phyloP scores from a whole-genome alignment of 2,329 filamentous ascomycete species.

The Cadophora malorum region DNA sequence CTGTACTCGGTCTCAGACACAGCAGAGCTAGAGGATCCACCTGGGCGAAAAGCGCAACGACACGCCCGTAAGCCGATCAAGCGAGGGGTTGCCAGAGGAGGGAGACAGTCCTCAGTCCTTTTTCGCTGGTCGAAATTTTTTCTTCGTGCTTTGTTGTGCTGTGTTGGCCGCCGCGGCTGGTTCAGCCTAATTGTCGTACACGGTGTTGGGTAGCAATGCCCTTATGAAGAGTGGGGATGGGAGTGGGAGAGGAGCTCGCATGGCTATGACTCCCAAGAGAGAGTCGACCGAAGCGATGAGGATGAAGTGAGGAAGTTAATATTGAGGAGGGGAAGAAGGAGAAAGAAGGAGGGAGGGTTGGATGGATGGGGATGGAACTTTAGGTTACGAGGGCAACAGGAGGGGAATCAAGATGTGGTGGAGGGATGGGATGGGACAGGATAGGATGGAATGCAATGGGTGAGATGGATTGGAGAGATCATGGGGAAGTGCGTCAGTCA shows the following conservation, averaged over 20 bases:
- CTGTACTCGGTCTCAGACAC: conserved; percentile 17
- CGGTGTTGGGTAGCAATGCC: conserved; percentile 42
- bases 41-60: conserved; percentile 15
- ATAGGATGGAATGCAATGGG: neutral
- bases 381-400: neutral
- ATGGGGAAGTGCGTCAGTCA: conserved; percentile 15
- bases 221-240: conserved; percentile 36
- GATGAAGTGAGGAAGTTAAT: conserved; percentile 11
- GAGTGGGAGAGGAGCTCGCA: conserved; percentile 32
- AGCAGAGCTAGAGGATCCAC: conserved; percentile 9
- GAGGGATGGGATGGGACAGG: neutral
- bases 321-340: conserved; percentile 8
- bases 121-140: neutral
- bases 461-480: neutral
- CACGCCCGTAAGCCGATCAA: conserved; percentile 19
- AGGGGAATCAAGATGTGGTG: conserved; percentile 4
- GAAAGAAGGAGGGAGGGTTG: conserved; percentile 17
- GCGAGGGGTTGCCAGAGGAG: conserved; percentile 4
- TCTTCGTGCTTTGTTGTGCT: conserved; percentile 25
- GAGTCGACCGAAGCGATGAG: conserved; percentile 19
- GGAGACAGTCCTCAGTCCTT: conserved; percentile 7
- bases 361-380: conserved; percentile 7
- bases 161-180: conserved; percentile 32
- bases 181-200: conserved; percentile 42
- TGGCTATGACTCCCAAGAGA: conserved; percentile 34